Conservation (phyloP, 371 early-diverging fungal species). For the Synchytrium microbalum region DNA sequence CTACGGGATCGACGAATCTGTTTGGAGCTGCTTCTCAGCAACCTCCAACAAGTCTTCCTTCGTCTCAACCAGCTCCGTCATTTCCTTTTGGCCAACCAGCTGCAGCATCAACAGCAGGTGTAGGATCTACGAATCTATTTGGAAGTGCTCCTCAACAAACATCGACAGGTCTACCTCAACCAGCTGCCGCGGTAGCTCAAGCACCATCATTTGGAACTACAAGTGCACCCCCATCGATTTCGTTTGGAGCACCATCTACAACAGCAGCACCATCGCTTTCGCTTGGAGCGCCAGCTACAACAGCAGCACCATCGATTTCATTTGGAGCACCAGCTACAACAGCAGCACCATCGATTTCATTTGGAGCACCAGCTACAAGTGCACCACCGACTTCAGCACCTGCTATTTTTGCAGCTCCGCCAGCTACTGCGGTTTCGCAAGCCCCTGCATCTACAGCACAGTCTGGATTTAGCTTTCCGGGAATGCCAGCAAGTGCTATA, state of each 20-base stretch:
- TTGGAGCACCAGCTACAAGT: slow-evolving; percentile 9
- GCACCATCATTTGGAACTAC: no score
- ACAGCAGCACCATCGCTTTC: slow-evolving; percentile 3
- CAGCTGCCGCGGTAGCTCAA: no score
- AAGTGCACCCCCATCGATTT: slow-evolving; percentile 11
- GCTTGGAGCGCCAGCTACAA: slow-evolving; percentile 1
- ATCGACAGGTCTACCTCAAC: no score
- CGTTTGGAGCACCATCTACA: slow-evolving; percentile 8
- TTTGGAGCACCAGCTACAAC: slow-evolving; percentile 9
- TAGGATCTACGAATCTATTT: no score
- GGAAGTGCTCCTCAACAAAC: no score
- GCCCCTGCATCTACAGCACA: slow-evolving; percentile 3
- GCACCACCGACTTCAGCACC: slow-evolving; percentile 8
- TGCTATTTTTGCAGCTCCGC: slow-evolving; percentile 4
- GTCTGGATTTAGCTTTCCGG: background rate
- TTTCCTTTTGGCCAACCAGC: no score
- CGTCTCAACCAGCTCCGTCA: no score
- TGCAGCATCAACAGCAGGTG: no score
- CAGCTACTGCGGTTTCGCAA: slow-evolving; percentile 11
- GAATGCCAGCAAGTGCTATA: background rate
- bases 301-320: background rate
- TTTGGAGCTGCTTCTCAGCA: no score
- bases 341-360: slow-evolving; percentile 2
- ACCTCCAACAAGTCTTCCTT: no score
- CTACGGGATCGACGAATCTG: no score